phyloP scores from a whole-genome alignment of 441 rosid genomes.

The Theobroma grandiflorum region DNA sequence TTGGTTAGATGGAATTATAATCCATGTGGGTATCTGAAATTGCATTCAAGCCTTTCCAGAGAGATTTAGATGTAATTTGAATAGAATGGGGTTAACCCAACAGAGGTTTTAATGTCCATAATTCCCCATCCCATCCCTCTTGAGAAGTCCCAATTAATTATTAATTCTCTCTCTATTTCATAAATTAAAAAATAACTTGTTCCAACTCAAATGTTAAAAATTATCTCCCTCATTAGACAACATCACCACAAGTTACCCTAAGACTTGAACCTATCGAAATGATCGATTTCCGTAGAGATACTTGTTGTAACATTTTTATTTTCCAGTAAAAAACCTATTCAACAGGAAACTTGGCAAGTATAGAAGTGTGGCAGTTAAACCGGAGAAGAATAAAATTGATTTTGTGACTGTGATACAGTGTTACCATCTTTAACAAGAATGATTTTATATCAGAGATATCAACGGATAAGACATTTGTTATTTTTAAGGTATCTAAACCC shows the following conservation, averaged over 20 bases:
- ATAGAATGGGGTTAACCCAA: background rate
- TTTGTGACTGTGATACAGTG: background rate
- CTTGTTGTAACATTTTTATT: no score
- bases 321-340: no score
- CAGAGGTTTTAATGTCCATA: background rate
- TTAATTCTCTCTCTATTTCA: no score
- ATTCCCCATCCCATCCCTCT: background rate
- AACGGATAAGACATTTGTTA: no score
- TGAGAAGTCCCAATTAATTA: background rate
- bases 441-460: background rate
- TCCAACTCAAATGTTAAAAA: no score
- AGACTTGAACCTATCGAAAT: no score
- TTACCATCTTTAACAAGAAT: background rate
- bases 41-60: background rate
- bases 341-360: background rate
- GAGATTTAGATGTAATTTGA: background rate
- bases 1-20: conserved; percentile 14
- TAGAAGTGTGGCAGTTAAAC: background rate
- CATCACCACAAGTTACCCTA: no score
- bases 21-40: background rate
- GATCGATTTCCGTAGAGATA: no score
- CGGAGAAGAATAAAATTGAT: background rate
- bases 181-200: no score
- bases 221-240: no score
- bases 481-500: no score